Conservation (phyloP, 257 asterid genomes). For the Scutellaria galericulata region DNA sequence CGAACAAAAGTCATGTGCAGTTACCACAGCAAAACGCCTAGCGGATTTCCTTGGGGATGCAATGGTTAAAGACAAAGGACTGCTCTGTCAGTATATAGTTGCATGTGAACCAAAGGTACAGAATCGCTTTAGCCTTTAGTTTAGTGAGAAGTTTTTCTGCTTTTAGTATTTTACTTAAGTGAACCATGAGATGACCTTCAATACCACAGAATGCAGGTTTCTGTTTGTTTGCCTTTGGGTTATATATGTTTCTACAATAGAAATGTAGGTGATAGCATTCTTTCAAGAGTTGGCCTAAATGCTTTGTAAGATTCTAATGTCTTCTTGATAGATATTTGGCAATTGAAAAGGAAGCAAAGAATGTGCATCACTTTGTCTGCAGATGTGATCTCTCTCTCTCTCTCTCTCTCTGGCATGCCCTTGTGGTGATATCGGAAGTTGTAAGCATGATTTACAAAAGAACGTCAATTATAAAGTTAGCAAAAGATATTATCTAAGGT, state of each 20-base stretch:
- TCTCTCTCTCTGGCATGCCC: background rate
- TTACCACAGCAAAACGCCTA: conserved; percentile 95
- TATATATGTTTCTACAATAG: conserved; percentile 7
- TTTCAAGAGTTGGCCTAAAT: conserved; percentile 21
- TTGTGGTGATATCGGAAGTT: no score
- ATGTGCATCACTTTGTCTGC: conserved; percentile 8
- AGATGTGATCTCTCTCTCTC: background rate
- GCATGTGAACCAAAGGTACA: conserved; percentile 98
- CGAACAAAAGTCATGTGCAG: conserved; percentile 94
- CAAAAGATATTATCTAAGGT: no score
- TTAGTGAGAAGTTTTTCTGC: conserved; percentile 8
- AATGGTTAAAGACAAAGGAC: conserved; percentile 97
- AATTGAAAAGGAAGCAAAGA: background rate
- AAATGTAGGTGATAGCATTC: conserved; percentile 9
- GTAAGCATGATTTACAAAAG: no score
- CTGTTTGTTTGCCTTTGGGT: conserved; percentile 23
- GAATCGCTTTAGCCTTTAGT: conserved; percentile 25
- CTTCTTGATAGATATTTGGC: background rate
- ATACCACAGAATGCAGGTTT: conserved; percentile 16
- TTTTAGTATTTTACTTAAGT: conserved; percentile 26
- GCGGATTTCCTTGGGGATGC: conserved; percentile 98
- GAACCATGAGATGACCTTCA: conserved; percentile 25
- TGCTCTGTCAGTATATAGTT: conserved; percentile 92
- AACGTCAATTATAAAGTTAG: no score
- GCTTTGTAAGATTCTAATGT: conserved; percentile 7